A percentile compares a stretch with the other conserved stretches of the same genome.
These are phyloP conservation scores for Ceratocystis colombiana DNA, from an alignment of 2,329 filamentous ascomycete species.

Conservation along the genomic window DNA sequence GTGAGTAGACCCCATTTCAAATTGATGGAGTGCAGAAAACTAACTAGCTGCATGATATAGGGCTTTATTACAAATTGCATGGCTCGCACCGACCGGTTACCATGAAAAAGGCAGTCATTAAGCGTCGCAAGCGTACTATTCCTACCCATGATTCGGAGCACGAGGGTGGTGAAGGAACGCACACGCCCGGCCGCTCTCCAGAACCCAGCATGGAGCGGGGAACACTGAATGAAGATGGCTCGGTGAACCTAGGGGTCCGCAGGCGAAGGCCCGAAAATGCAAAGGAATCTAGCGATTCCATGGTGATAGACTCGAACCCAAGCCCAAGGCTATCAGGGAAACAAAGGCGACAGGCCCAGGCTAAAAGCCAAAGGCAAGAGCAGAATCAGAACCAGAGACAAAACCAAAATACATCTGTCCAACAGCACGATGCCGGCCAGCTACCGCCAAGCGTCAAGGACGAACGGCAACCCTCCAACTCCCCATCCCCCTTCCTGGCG, in stretches of 20 bases:
- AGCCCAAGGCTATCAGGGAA: not conserved
- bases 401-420: not conserved
- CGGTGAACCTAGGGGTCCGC: conserved; percentile 51
- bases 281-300: conserved; percentile 10
- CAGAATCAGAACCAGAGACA: not conserved
- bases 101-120: conserved; percentile 99
- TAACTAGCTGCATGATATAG: conserved; percentile 37
- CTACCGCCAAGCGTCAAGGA: conserved; percentile 28
- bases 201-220: conserved; percentile 42
- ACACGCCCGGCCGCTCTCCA: conserved; percentile 35
- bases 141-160: conserved; percentile 52
- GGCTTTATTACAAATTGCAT: conserved; percentile 92
- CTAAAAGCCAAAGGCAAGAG: too few species aligned
- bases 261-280: conserved; percentile 35
- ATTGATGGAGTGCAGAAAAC: not conserved
- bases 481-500: conserved; percentile 50
- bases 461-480: conserved; percentile 49
- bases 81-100: conserved; percentile 84
- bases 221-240: conserved; percentile 53
- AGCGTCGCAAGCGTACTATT: conserved; percentile 87
- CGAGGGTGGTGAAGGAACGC: conserved; percentile 39
- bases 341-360: not conserved
- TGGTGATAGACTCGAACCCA: conserved; percentile 9
- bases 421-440: not conserved
- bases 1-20: conserved; percentile 43